Evolutionary conservation across 2,329 filamentous ascomycete species (phyloP), one percentile per base, ranked within the genome.

Genomic region (Laburnicola sp.): DNA sequence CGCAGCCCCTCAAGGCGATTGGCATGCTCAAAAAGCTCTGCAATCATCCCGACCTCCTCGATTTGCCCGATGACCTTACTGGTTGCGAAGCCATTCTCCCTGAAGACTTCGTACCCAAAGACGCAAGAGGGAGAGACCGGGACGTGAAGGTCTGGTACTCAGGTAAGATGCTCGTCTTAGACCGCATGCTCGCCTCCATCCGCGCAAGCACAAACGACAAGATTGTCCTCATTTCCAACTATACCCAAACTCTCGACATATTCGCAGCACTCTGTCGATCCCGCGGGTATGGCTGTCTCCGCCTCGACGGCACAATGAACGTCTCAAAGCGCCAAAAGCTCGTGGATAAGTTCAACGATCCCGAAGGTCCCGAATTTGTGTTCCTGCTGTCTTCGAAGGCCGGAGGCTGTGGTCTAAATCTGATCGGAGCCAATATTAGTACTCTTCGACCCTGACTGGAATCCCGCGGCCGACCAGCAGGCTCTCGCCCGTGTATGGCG

Each of bases 171-270:
- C 86, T 90, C 65, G 94, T 99, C 2, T 83, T 99, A n/a, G 94
- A 97, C 68, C 86, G 92, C 50, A 99, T 99, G 95, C 84, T 99
- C 43, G 91, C 92, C 30, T 88, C 93, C 26, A 99, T 99, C 62
- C 89, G 91, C 11, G 87, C 92, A 64, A 93, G 97, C 65, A 97
- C 94, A 0, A 97, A 96, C 65, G 94, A 99, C 81, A 99, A 99
- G 75, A 99, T 99, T 65, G 94, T 99, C 9, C 83, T 99, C 50
- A 99, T 99, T 73, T 96, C 91, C 74, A 99, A 99, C 69, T 99
- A 97, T 75, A 99, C 94, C 0, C 89, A 94, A 63, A 99, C 94
- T 0, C 82, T 99, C 3, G 94, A 99, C 72, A 81, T 99, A 2
- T 97, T 99, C 68, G 92, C 96, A 62, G 87, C 86, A 55, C 82